phyloP scores from a whole-genome alignment of 371 early-diverging fungal genomes.

The Mucor plumbeus region DNA sequence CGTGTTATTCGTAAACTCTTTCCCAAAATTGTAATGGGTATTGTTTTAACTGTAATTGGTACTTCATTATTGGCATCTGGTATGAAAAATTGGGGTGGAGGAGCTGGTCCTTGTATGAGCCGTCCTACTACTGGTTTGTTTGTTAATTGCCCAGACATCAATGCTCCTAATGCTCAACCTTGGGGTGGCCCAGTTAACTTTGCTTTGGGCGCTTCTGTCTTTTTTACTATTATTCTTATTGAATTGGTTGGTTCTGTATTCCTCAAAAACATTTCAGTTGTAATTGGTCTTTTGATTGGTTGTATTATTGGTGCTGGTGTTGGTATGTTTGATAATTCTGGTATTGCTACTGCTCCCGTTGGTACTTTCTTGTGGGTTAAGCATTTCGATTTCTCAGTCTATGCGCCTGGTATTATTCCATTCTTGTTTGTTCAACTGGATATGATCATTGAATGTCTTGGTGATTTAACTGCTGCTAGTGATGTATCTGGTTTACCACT shows the following conservation, averaged over 20 bases:
- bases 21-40: constrained; percentile 61
- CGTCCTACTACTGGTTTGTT: constrained; percentile 39
- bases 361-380: constrained; percentile 66
- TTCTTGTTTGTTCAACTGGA: constrained; percentile 57
- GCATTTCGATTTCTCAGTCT: constrained; percentile 55
- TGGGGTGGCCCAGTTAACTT: constrained; percentile 52
- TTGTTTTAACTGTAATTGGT: constrained; percentile 57
- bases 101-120: constrained; percentile 50
- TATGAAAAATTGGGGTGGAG: constrained; percentile 59
- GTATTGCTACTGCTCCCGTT: constrained; percentile 54
- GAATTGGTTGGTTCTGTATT: constrained; percentile 65
- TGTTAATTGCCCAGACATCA: constrained; percentile 38
- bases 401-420: constrained; percentile 64
- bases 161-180: constrained; percentile 58
- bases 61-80: constrained; percentile 50
- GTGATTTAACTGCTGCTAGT: constrained; percentile 66
- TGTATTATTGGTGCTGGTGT: constrained; percentile 57
- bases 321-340: constrained; percentile 57
- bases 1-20: constrained; percentile 53
- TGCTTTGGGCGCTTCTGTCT: constrained; percentile 61
- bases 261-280: constrained; percentile 61
- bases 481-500: constrained; percentile 63
- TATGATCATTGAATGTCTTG: constrained; percentile 59
- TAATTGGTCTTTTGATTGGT: constrained; percentile 61
- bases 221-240: constrained; percentile 58